phyloP scores from a whole-genome alignment of 2,329 filamentous ascomycete species.

The Cordyceps fumosorosea region DNA sequence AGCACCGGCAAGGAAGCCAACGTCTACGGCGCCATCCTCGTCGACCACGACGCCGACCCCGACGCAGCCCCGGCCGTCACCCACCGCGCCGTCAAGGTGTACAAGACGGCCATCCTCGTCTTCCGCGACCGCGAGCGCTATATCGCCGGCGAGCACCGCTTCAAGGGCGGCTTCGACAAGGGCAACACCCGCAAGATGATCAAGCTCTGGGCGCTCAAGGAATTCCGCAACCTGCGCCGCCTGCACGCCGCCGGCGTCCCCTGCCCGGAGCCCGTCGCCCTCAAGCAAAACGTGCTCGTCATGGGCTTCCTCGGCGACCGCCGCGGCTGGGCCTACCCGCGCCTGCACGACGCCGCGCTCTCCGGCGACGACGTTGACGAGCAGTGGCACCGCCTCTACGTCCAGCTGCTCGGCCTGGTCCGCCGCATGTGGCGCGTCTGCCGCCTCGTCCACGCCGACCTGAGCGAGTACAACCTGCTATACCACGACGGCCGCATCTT shows the following conservation, averaged over 20 bases:
- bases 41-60: conserved; percentile 44
- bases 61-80: conserved; percentile 39
- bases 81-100: conserved; percentile 92
- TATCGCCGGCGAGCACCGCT: conserved; percentile 88
- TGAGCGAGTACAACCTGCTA: conserved; percentile 97
- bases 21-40: conserved; percentile 81
- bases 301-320: conserved; percentile 90
- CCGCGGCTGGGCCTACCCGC: conserved; percentile 80
- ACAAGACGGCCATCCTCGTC: conserved; percentile 95
- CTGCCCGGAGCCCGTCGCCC: conserved; percentile 79
- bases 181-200: conserved; percentile 95
- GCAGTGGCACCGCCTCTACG: conserved; percentile 72
- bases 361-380: conserved; percentile 58
- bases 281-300: conserved; percentile 89
- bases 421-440: conserved; percentile 89
- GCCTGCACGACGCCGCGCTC: conserved; percentile 80
- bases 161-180: conserved; percentile 87
- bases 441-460: conserved; percentile 85
- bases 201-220: conserved; percentile 97
- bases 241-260: conserved; percentile 80
- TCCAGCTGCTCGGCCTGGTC: conserved; percentile 83
- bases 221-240: conserved; percentile 86
- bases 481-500: conserved; percentile 78
- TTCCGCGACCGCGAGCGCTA: conserved; percentile 98
- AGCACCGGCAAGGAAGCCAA: conserved; percentile 98